These are phyloP conservation scores for Suhomyces kilbournensis DNA, from an alignment of 805 yeast species.

Conservation along the genomic window DNA sequence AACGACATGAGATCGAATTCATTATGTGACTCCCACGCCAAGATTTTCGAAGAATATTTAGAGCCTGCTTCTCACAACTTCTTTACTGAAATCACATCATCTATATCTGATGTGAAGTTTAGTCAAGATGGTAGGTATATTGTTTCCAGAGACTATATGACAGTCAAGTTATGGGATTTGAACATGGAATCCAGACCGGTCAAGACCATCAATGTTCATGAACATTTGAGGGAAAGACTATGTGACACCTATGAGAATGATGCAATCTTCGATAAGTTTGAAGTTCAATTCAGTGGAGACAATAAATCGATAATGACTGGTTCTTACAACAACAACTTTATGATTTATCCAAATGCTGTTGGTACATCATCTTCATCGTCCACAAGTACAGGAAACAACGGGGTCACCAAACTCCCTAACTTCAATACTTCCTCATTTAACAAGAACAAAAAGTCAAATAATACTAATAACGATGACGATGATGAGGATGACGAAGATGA, in stretches of 20 bases:
- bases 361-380: constrained; percentile 14
- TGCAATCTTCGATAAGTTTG: constrained; percentile 97
- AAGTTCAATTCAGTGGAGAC: constrained; percentile 93
- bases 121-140: constrained; percentile 90
- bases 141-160: constrained; percentile 95
- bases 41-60: constrained; percentile 85
- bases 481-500: constrained; percentile 26
- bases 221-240: constrained; percentile 84
- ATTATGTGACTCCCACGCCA: constrained; percentile 85
- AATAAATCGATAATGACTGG: constrained; percentile 93
- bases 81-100: constrained; percentile 94
- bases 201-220: constrained; percentile 93
- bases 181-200: constrained; percentile 95
- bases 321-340: constrained; percentile 92
- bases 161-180: constrained; percentile 97
- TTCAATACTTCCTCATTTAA: constrained; percentile 13
- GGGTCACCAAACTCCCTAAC: constrained; percentile 9
- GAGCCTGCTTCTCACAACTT: constrained; percentile 93
- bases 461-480: constrained; percentile 39
- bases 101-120: constrained; percentile 91
- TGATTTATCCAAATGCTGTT: constrained; percentile 88
- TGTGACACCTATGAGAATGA: constrained; percentile 98
- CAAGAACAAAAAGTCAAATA: constrained; percentile 8
- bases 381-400: not conserved
- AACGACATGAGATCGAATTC: constrained; percentile 97